These are phyloP conservation scores for Boletus vinaceobasis DNA, from an alignment of 768 basidiomycete species.

Conservation along the genomic window DNA sequence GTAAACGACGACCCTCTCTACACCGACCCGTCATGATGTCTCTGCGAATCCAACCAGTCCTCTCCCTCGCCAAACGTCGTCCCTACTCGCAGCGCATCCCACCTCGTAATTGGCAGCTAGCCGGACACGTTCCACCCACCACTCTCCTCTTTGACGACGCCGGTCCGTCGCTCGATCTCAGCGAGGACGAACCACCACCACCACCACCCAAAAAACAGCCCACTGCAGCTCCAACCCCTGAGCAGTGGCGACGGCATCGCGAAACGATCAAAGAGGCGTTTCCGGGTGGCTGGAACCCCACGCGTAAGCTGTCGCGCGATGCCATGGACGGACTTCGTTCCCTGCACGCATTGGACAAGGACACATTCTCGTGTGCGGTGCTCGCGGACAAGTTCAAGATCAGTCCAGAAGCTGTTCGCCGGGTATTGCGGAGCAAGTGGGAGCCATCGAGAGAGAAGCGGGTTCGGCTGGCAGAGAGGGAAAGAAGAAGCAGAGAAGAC, in stretches of 20 bases:
- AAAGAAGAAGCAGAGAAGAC: conserved; percentile 44
- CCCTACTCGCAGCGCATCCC: conserved; percentile 23
- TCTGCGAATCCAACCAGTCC: conserved; percentile 12
- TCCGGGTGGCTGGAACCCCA: conserved; percentile 73
- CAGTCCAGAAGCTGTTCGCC: conserved; percentile 74
- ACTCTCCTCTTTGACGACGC: conserved; percentile 25
- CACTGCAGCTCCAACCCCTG: conserved; percentile 34
- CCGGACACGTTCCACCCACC: conserved; percentile 32
- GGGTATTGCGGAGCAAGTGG: conserved; percentile 78
- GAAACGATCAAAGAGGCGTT: conserved; percentile 49
- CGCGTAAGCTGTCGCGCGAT: conserved; percentile 74
- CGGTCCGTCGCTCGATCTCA: conserved; percentile 22
- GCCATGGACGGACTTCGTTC: conserved; percentile 80
- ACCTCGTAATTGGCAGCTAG: conserved; percentile 30
- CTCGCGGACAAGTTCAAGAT: conserved; percentile 78
- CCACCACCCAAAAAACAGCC: conserved; percentile 19
- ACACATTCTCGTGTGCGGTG: conserved; percentile 58
- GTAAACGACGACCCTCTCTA: background rate
- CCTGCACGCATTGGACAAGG: conserved; percentile 61
- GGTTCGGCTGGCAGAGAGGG: conserved; percentile 46
- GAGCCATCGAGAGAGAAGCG: conserved; percentile 54
- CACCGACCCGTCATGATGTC: conserved; percentile 5
- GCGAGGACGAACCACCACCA: conserved; percentile 32
- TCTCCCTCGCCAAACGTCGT: conserved; percentile 17
- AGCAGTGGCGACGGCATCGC: conserved; percentile 50